A percentile compares a stretch with the other conserved stretches of the same genome.
Evolutionary conservation across 805 yeast species (phyloP).

Genomic region (Saitoella complicata): DNA sequence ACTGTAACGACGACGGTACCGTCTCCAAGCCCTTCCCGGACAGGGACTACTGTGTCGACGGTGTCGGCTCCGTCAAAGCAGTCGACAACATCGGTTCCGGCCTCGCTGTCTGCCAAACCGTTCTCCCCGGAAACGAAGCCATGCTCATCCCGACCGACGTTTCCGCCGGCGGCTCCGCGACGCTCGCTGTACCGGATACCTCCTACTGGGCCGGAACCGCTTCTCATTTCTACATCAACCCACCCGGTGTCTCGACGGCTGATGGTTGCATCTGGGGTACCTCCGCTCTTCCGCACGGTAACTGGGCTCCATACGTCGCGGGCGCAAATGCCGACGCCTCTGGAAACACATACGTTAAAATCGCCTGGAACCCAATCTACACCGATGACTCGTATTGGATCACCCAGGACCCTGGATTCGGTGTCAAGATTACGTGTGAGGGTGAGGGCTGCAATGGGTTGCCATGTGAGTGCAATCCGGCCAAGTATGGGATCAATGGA

Average conservation of each 20-base stretch:
- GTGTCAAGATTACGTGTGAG: conserved; percentile 59
- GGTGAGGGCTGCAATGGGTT: conserved; percentile 58
- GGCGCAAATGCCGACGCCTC: conserved; percentile 67
- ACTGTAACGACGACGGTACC: conserved; percentile 57
- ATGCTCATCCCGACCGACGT: conserved; percentile 78
- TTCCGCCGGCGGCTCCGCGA: conserved; percentile 29
- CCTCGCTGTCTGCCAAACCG: conserved; percentile 85
- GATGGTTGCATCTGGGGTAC: conserved; percentile 84
- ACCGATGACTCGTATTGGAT: conserved; percentile 28
- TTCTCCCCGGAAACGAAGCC: conserved; percentile 85
- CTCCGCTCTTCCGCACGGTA: conserved; percentile 50
- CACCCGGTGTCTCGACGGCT: conserved; percentile 60
- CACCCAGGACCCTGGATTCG: conserved; percentile 39
- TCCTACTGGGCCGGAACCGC: conserved; percentile 52
- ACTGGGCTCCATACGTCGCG: conserved; percentile 89
- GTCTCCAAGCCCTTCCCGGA: conserved; percentile 43
- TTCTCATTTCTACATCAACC: conserved; percentile 70
- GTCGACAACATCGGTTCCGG: conserved; percentile 36
- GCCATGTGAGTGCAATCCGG: conserved; percentile 71
- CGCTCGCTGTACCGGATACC: conserved; percentile 62
- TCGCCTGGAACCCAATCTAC: conserved; percentile 85
- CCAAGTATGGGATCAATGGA: conserved; percentile 40
- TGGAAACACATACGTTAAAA: conserved; percentile 56
- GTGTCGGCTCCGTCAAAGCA: conserved; percentile 56
- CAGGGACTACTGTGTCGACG: conserved; percentile 54